Conservation (phyloP, 768 basidiomycete species). For the Termitomyces sp. region DNA sequence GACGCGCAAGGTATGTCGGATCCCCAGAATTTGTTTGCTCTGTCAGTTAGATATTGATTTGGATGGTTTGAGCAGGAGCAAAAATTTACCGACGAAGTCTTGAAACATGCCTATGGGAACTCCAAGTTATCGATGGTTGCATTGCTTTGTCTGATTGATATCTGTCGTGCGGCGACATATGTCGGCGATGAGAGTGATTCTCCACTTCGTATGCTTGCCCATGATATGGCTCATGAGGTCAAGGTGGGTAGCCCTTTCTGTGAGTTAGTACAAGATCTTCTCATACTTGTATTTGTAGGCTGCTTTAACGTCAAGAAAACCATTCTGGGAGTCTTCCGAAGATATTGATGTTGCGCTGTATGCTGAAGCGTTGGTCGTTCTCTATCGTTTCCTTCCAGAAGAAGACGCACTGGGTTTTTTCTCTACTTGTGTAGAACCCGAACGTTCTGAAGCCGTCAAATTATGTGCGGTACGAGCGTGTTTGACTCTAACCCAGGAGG, state of each 20-base stretch:
- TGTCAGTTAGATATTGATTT: background rate
- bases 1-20: conserved; percentile 28
- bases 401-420: conserved; percentile 61
- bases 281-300: conserved; percentile 14
- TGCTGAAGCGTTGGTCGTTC: conserved; percentile 64
- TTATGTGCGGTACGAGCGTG: conserved; percentile 71
- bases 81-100: conserved; percentile 56
- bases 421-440: conserved; percentile 60
- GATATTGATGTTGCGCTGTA: conserved; percentile 75
- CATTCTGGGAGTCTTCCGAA: conserved; percentile 69
- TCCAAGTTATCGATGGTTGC: conserved; percentile 63
- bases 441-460: conserved; percentile 78
- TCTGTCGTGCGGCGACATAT: conserved; percentile 67
- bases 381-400: conserved; percentile 65
- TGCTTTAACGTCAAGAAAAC: conserved; percentile 34
- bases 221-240: conserved; percentile 75
- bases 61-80: conserved; percentile 31
- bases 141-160: conserved; percentile 68
- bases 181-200: conserved; percentile 46
- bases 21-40: background rate
- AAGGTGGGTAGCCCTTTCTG: conserved; percentile 39
- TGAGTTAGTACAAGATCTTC: background rate
- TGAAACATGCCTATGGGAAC: conserved; percentile 48
- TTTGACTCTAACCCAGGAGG: conserved; percentile 64
- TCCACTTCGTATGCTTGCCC: conserved; percentile 58